phyloP scores from a whole-genome alignment of 441 rosid species.

The Arabidopsis lyrata region DNA sequence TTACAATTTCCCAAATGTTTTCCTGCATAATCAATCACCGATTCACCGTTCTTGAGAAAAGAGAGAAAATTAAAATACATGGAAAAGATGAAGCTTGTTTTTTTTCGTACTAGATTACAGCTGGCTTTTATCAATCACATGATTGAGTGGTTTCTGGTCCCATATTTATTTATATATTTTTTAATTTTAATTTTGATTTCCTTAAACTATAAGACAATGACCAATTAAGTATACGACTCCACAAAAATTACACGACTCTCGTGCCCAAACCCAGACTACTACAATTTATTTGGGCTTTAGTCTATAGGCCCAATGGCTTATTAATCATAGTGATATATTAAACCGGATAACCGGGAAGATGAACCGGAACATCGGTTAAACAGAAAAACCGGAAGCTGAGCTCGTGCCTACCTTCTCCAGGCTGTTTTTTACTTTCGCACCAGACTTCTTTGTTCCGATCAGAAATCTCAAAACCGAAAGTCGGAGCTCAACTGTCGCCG shows the following conservation, averaged over 20 bases:
- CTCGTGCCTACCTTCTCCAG: conserved; percentile 7
- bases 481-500: conserved; percentile 17
- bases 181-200: neutral
- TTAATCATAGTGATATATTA: neutral
- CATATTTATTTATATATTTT: neutral
- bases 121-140: conserved; percentile 35
- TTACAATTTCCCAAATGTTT: too few species aligned
- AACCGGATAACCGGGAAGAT: conserved; percentile 2
- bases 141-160: conserved; percentile 28
- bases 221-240: neutral
- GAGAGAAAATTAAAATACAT: neutral
- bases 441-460: conserved; percentile 26
- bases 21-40: too few species aligned
- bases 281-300: neutral
- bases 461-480: conserved; percentile 24
- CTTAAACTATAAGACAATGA: neutral
- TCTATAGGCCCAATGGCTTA: conserved; percentile 11
- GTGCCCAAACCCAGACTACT: conserved; percentile 4
- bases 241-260: neutral
- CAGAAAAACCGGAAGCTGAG: conserved; percentile 1
- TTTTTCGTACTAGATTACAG: conserved; percentile 31
- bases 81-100: conserved; percentile 28
- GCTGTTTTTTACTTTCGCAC: conserved; percentile 4
- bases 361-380: conserved; percentile 26
- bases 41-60: neutral